Evolutionary conservation across 306 rosid genomes (phyloP).

Genomic region (Urtica urens): DNA sequence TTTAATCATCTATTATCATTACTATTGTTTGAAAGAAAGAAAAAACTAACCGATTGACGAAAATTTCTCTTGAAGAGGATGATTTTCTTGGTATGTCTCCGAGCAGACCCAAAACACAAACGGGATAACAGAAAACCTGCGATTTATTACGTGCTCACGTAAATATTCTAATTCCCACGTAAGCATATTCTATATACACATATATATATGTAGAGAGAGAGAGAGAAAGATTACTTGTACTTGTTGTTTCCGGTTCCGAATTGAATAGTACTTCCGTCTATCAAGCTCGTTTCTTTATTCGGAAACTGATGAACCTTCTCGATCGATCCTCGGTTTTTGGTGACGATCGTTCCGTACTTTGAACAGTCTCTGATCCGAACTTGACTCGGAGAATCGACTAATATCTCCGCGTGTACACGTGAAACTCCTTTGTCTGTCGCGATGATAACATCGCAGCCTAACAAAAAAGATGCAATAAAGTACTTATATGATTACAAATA

Average conservation of each 20-base stretch:
- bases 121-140: constrained; percentile 76
- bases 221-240: constrained; percentile 48
- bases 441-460: constrained; percentile 79
- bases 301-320: constrained; percentile 68
- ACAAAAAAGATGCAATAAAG: constrained; percentile 5
- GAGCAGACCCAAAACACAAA: constrained; percentile 39
- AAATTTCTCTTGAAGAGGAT: constrained; percentile 45
- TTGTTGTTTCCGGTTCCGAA: constrained; percentile 87
- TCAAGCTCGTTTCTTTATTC: constrained; percentile 53
- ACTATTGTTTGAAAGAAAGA: too few relatives aligned
- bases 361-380: constrained; percentile 64
- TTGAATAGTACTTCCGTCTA: constrained; percentile 62
- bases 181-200: too few relatives aligned
- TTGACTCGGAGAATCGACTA: constrained; percentile 41
- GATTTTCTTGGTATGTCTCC: constrained; percentile 30
- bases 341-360: constrained; percentile 69
- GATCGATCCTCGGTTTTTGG: constrained; percentile 37
- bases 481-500: constrained; percentile 4
- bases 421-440: constrained; percentile 88
- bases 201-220: too few relatives aligned
- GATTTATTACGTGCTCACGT: too few relatives aligned
- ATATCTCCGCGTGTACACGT: constrained; percentile 81
- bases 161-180: too few relatives aligned
- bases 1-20: too few relatives aligned
- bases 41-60: constrained; percentile 65